Percentiles rank a stretch among this genome's conserved stretches.
Conservation (phyloP, 176 grass and related monocot genomes). For the Zea mays region Zm-B73-REFERENCE-NAM-5.0 NC_050100.1:150449501-150450000, state of each 20-base stretch:
- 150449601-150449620: not conserved
- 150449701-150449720: constrained; percentile 58
- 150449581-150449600: not conserved
- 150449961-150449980: constrained; percentile 76
- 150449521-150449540: not conserved
- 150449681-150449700: constrained; percentile 43
- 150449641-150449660: not conserved
- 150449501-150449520: constrained; percentile 26
- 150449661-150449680: not conserved
- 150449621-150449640: not conserved
- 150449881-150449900: constrained; percentile 31
- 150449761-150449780: constrained; percentile 53
- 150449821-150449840: constrained; percentile 70
- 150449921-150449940: constrained; percentile 76
- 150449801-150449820: constrained; percentile 40
- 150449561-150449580: not conserved
- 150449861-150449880: constrained; percentile 76
- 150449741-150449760: constrained; percentile 66
- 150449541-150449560: constrained; percentile 13
- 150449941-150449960: constrained; percentile 84
- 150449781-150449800: constrained; percentile 47
- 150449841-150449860: constrained; percentile 65
- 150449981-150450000: constrained; percentile 63
- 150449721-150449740: constrained; percentile 80
- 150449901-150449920: constrained; percentile 63